Evolutionary conservation across 2,329 filamentous ascomycete genomes (phyloP), one percentile per base, ranked within the genome.

Genomic region (Balansia obtecta): DNA sequence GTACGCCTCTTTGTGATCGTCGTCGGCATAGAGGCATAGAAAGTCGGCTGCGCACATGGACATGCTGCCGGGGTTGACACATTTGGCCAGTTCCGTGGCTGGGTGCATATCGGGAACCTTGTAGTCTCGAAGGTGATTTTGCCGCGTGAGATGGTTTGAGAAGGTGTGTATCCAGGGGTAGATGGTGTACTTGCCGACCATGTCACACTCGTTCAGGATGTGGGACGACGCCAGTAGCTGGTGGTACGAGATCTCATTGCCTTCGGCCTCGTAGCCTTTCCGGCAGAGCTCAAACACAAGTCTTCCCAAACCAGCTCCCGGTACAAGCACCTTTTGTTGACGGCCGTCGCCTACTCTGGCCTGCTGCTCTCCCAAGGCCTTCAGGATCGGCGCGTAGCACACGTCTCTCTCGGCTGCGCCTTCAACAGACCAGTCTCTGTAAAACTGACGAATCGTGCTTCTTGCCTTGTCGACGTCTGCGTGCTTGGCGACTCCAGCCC

Each of bases 201-300:
- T 62, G 0, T 71, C 59, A 4, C 83, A 86, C 58, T 74, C 75
- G 64, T 91, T 90, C 45, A 90, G 77, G 15, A 90, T 77, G 62
- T 86, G 83, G 0, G 78, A 80, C 6, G 87, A 94, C 1, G 88
- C 88, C 52, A 97, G 74, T n/a, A 98, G 78, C 64, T 95, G 88
- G 65, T 98, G 93, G 62, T 95, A 97, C 2, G 90, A 96, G 54
- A 97, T 95, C 68, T 98, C 87, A 62, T 96, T 97, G 30, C 91
- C 91, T 65, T 96, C 89, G 0, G 82, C 79, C 11, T 77, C 70
- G 65, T 82, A 94, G 11, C 93, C 90, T 1, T 71, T 72, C 30
- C 71, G 71, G 62, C 84, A 88, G 13, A 97, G 73, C 43, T 98
- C 93, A 60, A 94, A 95, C 0, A 97, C 87, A 2, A 97, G 72